Evolutionary conservation across 1,284 basidiomycete genomes (phyloP), one percentile per base, ranked within the genome.

Genomic region (Cryptococcus sp.): DNA sequence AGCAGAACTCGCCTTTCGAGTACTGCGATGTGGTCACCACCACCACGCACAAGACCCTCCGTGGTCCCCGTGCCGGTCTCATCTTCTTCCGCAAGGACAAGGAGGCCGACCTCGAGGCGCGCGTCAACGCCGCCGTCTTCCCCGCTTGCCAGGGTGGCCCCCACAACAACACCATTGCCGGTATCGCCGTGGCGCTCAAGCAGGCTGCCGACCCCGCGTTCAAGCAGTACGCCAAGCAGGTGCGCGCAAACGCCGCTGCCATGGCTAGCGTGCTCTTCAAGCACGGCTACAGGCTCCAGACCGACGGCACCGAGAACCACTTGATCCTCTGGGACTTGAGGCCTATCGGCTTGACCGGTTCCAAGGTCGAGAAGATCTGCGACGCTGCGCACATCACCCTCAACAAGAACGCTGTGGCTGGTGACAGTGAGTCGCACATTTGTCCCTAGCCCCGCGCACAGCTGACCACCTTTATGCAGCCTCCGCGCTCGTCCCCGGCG

Each of bases 121-220:
- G 92, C 56, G 87, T 99, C 72, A 98, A 98, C 78, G 91, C 94
- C 47, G 93, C 96, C 62, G 96, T 99, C 67, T 99, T 99, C 87
- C 96, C 96, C 56, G 96, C 96, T 46, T 98, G 95, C 85, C 96
- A 98, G 82, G 96, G 96, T 80, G 96, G 96, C 52, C 96, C 96
- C 50, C 96, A 98, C 84, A 98, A 98, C 83, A 95, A 98, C 82
- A 93, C 96, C 65, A 98, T 99, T 61, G 95, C 95, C 52, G 92
- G 86, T 76, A 84, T 99, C 66, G 94, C 94, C 55, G 95, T 94
- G 20, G 84, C 96, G n/a, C 87, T 99, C 64, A 87, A 89, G 74
- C 96, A 98, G 79, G 96, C 87, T 40, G 83, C 88, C 64, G 86
- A 90, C 74, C 96, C 95, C 12, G 85, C 85, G 37, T 99, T 89